These are phyloP conservation scores for Paracorniculantispora psalliotae DNA, from an alignment of 2,329 filamentous ascomycete genomes.

Conservation along the genomic window DNA sequence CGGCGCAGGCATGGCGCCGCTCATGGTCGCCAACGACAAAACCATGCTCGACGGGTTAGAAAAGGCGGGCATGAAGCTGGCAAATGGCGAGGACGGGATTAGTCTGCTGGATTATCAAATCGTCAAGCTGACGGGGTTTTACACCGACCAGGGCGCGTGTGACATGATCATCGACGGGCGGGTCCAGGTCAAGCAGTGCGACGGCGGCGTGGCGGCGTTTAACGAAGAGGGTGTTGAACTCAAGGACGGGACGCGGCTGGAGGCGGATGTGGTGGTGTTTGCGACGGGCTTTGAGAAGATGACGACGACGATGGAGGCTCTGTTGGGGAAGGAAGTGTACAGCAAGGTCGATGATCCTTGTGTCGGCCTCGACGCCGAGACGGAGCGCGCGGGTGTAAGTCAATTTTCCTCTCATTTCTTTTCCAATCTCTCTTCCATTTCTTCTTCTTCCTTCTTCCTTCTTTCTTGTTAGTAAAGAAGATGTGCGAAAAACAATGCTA, in stretches of 20 bases:
- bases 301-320: slow-evolving; percentile 27
- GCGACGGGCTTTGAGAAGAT: slow-evolving; percentile 40
- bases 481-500: too few relatives aligned
- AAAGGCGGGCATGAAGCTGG: slow-evolving; percentile 42
- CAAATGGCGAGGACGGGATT: slow-evolving; percentile 30
- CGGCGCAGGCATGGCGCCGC: slow-evolving; percentile 35
- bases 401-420: too few relatives aligned
- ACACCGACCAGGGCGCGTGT: slow-evolving; percentile 37
- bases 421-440: too few relatives aligned
- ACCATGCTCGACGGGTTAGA: slow-evolving; percentile 39
- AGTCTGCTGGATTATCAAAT: slow-evolving; percentile 34
- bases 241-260: slow-evolving; percentile 30
- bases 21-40: slow-evolving; percentile 36
- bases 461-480: too few relatives aligned
- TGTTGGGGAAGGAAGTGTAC: slow-evolving; percentile 33
- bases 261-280: slow-evolving; percentile 37
- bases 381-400: slow-evolving; percentile 23
- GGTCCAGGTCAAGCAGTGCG: slow-evolving; percentile 30
- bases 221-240: slow-evolving; percentile 20
- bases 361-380: slow-evolving; percentile 32
- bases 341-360: slow-evolving; percentile 30
- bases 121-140: slow-evolving; percentile 35
- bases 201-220: slow-evolving; percentile 30
- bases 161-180: slow-evolving; percentile 37
- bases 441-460: neutral